Evolutionary conservation across 352 stramenopile genomes (phyloP).

Genomic region (Pythium monospermum): DNA sequence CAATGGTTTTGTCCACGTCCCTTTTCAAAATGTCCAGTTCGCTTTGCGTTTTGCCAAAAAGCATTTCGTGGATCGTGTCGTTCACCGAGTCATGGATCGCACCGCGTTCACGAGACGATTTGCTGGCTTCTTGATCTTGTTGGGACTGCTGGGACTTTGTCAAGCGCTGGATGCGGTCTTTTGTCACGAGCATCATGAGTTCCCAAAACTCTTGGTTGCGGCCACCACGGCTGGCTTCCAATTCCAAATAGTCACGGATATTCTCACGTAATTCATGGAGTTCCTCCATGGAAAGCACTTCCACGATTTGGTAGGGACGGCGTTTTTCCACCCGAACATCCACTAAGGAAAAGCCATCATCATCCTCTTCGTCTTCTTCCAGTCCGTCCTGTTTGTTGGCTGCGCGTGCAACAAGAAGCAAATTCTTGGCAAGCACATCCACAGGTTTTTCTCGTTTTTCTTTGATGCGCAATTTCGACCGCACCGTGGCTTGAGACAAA

Average conservation of each 20-base stretch:
- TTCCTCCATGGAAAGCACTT: conserved; percentile 77
- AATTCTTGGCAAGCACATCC: conserved; percentile 97
- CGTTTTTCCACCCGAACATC: conserved; percentile 80
- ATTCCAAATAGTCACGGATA: conserved; percentile 88
- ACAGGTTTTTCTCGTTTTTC: conserved; percentile 94
- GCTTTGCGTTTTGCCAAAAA: conserved; percentile 66
- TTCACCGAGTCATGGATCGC: conserved; percentile 86
- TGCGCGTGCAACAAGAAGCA: conserved; percentile 93
- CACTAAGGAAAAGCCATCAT: conserved; percentile 64
- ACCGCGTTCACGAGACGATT: conserved; percentile 50
- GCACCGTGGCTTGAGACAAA: conserved; percentile 89
- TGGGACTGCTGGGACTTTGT: conserved; percentile 57
- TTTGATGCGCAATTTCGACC: conserved; percentile 81
- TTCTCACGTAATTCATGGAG: conserved; percentile 83
- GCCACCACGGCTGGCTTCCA: conserved; percentile 59
- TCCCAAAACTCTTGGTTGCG: conserved; percentile 84
- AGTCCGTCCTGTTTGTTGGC: no score
- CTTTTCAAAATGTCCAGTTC: conserved; percentile 45
- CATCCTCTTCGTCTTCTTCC: conserved; percentile 68
- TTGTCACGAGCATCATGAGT: conserved; percentile 72
- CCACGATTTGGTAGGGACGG: conserved; percentile 56
- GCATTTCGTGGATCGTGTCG: conserved; percentile 87
- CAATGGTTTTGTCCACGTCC: conserved; percentile 70
- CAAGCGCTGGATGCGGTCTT: conserved; percentile 64
- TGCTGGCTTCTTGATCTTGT: no score